These are phyloP conservation scores for Ambrosiella cleistominuta DNA, from an alignment of 2,329 filamentous ascomycete genomes.

Conservation along the genomic window DNA sequence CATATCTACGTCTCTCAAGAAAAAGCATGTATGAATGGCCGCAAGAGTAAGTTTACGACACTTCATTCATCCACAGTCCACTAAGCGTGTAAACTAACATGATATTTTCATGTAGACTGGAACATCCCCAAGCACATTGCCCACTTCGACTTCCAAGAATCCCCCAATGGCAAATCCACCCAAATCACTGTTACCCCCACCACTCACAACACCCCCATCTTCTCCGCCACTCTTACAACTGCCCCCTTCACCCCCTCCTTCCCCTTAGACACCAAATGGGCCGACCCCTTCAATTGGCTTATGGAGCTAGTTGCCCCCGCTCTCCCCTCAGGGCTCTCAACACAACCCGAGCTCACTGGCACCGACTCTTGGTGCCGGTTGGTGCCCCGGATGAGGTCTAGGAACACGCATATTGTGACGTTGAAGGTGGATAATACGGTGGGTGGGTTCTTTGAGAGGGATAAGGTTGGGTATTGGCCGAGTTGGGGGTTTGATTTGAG, in stretches of 20 bases:
- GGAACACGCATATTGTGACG: background rate
- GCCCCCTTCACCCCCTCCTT: slow-evolving; percentile 26
- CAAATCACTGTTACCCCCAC: slow-evolving; percentile 27
- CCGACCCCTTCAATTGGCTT: slow-evolving; percentile 26
- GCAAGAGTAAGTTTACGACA: slow-evolving; percentile 24
- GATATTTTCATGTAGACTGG: slow-evolving; percentile 25
- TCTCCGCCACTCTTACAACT: slow-evolving; percentile 28
- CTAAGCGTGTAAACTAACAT: background rate
- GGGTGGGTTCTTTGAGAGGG: slow-evolving; percentile 12
- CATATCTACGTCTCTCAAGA: slow-evolving; percentile 37
- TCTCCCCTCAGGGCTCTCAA: slow-evolving; percentile 24
- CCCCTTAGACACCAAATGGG: slow-evolving; percentile 24
- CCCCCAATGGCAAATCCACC: slow-evolving; percentile 20
- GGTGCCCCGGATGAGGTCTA: slow-evolving; percentile 15
- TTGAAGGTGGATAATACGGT: background rate
- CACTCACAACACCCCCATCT: slow-evolving; percentile 25
- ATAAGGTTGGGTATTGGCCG: background rate
- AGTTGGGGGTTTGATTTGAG: background rate
- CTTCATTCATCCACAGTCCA: background rate
- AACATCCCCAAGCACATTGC: slow-evolving; percentile 39
- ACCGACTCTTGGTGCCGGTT: slow-evolving; percentile 30
- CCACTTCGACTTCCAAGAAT: slow-evolving; percentile 28
- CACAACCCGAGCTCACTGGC: slow-evolving; percentile 26
- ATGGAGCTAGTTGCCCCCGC: slow-evolving; percentile 31
- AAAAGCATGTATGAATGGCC: slow-evolving; percentile 34